These are phyloP conservation scores for Septoria petroselini DNA, from an alignment of 2,329 filamentous ascomycete genomes.

Conservation along the genomic window DNA sequence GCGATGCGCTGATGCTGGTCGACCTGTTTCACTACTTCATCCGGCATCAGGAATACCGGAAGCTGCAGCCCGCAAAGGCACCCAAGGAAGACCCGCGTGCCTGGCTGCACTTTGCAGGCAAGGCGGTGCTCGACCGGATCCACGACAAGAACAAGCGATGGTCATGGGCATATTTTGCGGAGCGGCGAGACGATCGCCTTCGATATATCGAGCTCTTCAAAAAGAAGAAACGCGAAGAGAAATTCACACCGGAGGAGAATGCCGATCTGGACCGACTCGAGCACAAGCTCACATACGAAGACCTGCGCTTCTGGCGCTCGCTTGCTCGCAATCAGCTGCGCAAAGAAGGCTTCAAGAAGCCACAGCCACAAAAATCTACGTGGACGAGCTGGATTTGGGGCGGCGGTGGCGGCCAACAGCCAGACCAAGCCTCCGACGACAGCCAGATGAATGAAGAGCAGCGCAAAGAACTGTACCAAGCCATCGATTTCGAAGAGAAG, in stretches of 20 bases:
- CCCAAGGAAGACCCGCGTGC: conserved; percentile 88
- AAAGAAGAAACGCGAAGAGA: conserved; percentile 72
- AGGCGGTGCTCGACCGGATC: conserved; percentile 87
- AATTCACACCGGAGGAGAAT: conserved; percentile 64
- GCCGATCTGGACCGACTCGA: conserved; percentile 75
- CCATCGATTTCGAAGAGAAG: conserved; percentile 98
- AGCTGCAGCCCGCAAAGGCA: conserved; percentile 76
- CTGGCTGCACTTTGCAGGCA: conserved; percentile 87
- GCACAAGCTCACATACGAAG: conserved; percentile 86
- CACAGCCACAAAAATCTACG: conserved; percentile 66
- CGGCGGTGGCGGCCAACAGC: conserved; percentile 46
- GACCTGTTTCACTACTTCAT: conserved; percentile 99
- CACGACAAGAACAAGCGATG: conserved; percentile 89
- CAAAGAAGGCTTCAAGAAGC: conserved; percentile 86
- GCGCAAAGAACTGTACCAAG: conserved; percentile 91
- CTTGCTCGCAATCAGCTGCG: conserved; percentile 89
- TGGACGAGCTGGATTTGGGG: conserved; percentile 96
- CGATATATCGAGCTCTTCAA: conserved; percentile 95
- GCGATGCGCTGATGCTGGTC: conserved; percentile 95
- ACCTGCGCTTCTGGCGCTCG: conserved; percentile 95
- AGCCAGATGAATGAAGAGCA: conserved; percentile 92
- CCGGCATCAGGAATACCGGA: conserved; percentile 95
- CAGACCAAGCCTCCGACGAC: conserved; percentile 68
- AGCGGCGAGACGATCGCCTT: conserved; percentile 83
- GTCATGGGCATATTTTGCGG: conserved; percentile 94